phyloP scores from a whole-genome alignment of 495 filamentous ascomycete genomes.

The Aspergillus sclerotioniger region DNA sequence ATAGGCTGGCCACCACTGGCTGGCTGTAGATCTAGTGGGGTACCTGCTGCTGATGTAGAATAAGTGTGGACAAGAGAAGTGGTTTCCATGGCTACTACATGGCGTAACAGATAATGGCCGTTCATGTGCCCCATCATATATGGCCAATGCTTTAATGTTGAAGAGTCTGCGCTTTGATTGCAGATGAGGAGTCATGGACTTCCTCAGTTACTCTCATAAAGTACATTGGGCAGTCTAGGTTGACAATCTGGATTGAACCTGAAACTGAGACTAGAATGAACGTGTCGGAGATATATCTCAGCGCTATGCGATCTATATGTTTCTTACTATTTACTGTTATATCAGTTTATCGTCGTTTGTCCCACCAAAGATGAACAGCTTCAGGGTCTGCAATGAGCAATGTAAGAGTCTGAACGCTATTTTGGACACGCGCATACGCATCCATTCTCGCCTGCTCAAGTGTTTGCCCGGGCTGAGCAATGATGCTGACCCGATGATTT shows the following conservation, averaged over 20 bases:
- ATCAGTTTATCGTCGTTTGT: not conserved
- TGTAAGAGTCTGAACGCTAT: conserved; percentile 5
- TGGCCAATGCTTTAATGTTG: no score
- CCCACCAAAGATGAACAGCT: not conserved
- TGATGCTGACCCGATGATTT: conserved; percentile 5
- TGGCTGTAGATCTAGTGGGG: not conserved
- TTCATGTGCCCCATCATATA: not conserved
- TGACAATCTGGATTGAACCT: not conserved
- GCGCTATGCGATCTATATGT: not conserved
- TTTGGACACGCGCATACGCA: not conserved
- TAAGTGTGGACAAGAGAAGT: no score
- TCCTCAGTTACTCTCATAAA: no score
- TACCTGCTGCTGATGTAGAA: not conserved
- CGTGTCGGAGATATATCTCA: no score
- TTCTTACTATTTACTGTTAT: no score
- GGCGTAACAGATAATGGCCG: not conserved
- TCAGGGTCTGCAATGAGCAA: conserved; percentile 8
- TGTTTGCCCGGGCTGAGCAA: not conserved
- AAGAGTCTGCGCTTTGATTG: no score
- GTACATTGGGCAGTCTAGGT: no score
- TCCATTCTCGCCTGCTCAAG: not conserved
- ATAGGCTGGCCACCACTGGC: not conserved
- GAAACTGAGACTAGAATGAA: no score
- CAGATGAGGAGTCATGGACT: no score
- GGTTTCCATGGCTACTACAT: not conserved